Base-by-base conservation (phyloP, 345 rosid genomes). In the Linum usitatissimum region DNA sequence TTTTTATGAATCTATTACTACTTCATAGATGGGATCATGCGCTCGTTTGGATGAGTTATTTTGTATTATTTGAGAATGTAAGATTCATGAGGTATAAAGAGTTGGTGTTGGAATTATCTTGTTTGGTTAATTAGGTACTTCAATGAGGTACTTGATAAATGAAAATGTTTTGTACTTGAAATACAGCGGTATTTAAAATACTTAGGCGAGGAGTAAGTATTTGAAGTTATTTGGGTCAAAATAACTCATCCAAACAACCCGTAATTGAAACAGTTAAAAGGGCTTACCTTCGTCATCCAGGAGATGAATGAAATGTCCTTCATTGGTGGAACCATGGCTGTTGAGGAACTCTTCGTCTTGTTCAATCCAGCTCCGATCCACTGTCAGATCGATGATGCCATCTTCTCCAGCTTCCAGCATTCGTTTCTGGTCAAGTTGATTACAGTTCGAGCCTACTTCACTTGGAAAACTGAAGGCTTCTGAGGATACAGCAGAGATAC, bases 391-490 rank as follows among this genome's bases (percentile, higher is more conserved):
- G 18, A 71, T 15, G 61, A 72, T 57, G 65, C 67, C 23, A 55
- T 69, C 75, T 62, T 70, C 70, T 4, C 59, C 67, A 62, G 67
- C 67, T 69, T 70, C 77, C 14, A 53, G 53, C 15, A 68, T 70
- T 51, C 48, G 55, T 19, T 28, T 48, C 30, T 64, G 72, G 30
- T 83, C 85, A 57, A 64, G 74, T 67, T 70, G 73, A 57, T 62
- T 71, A 66, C 75, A 79, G 18, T 40, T 64, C 63, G 70, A 55
- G 45, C 73, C 66, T 63, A 84, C 51, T 45, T 45, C 51, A 45
- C 84, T 80, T 70, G 76, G 69, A 67, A 80, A 80, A 70, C 73
- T 60, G 55, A 73, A 63, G 66, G 71, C 68, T 53, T 66, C 80
- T 34, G 84, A 70, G 40, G 78, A 63, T 36, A 78, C 70, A 53